Base-by-base conservation (phyloP, 1,139 yeast species). In the Protomyces pachydermus region DNA sequence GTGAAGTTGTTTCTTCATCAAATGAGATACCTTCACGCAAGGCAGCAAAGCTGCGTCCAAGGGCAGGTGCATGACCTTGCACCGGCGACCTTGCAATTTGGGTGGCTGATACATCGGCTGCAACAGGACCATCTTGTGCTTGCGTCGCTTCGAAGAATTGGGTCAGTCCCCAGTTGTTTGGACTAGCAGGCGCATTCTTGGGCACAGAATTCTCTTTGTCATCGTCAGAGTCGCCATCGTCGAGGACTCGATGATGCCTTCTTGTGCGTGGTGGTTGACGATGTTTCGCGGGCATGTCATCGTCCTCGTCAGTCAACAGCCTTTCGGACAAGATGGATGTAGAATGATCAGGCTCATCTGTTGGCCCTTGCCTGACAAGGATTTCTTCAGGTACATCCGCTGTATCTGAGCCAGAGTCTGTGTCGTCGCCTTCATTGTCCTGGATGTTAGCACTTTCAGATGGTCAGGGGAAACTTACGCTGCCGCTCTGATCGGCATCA, bases 371-470 rank as follows among this genome's bases (percentile, higher is more conserved):
- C 3, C 18, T 9, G 12, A 14, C 16, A 14, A 1, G 9, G n/a
- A 70, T 72, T 48, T 71, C 70, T n/a, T 71, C 76, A 10, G 69
- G 72, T 3, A 69, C 74, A n/a, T 68, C 73, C 1, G 20, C 53
- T 68, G 73, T 1, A 18, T n/a, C 34, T 12, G 39, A 18, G 28
- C 16, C 16, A 12, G 54, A 34, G 28, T 18, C 35, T 12, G 25
- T 14, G 14, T 35, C 46, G 18, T n/a, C 10, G 16, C 25, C 28
- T 9, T 37, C 10, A 37, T 67, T 28, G 32, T 28, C 32, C 32
- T 28, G 32, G 25, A 48, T 62, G n/a, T 60, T 60, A 25, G 56
- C 45, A 8, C 63, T 70, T 58, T 67, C 68, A 50, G 68, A 66
- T 48, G 70, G 38, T 0, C 50, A 3, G 53, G 18, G 14, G 32